Conservation (phyloP, 169 alveolate species). For the Plasmodium gallinaceum region DNA sequence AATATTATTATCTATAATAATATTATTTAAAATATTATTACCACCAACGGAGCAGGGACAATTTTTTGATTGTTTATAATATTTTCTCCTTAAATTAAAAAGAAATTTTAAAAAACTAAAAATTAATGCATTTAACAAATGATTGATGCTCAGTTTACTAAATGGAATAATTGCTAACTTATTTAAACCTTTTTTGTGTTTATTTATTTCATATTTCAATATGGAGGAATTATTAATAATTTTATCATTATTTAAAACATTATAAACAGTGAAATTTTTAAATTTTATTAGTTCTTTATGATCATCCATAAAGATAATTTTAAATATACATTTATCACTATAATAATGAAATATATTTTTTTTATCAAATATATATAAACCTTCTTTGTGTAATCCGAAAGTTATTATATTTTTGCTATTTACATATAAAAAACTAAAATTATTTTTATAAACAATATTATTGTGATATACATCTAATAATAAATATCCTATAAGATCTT, state of each 20-base stretch:
- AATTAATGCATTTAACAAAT: slow-evolving; percentile 42
- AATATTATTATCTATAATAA: background rate
- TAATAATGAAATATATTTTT: slow-evolving; percentile 66
- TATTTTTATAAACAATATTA: slow-evolving; percentile 40
- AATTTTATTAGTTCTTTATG: slow-evolving; percentile 17
- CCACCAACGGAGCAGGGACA: slow-evolving; percentile 18
- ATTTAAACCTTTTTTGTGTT: slow-evolving; percentile 51
- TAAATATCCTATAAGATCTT: slow-evolving; percentile 36
- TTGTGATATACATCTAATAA: slow-evolving; percentile 60
- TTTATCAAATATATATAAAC: slow-evolving; percentile 59
- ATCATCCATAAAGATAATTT: slow-evolving; percentile 50
- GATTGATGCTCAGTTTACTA: slow-evolving; percentile 58
- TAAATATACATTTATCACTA: slow-evolving; percentile 56
- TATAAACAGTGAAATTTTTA: slow-evolving; percentile 33
- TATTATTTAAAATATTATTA: background rate
- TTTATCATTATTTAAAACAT: slow-evolving; percentile 58
- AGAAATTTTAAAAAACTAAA: slow-evolving; percentile 65
- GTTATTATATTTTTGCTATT: slow-evolving; percentile 65
- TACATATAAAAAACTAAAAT: slow-evolving; percentile 15
- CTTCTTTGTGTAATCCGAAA: slow-evolving; percentile 24
- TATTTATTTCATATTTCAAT: slow-evolving; percentile 43
- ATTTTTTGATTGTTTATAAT: slow-evolving; percentile 34
- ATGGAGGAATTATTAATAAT: slow-evolving; percentile 18
- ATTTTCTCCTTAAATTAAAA: slow-evolving; percentile 58
- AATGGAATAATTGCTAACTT: slow-evolving; percentile 67